Evolutionary conservation across 2,329 filamentous ascomycete species (phyloP), one percentile per base, ranked within the genome.

Genomic region (Chaetomium sp.): DNA sequence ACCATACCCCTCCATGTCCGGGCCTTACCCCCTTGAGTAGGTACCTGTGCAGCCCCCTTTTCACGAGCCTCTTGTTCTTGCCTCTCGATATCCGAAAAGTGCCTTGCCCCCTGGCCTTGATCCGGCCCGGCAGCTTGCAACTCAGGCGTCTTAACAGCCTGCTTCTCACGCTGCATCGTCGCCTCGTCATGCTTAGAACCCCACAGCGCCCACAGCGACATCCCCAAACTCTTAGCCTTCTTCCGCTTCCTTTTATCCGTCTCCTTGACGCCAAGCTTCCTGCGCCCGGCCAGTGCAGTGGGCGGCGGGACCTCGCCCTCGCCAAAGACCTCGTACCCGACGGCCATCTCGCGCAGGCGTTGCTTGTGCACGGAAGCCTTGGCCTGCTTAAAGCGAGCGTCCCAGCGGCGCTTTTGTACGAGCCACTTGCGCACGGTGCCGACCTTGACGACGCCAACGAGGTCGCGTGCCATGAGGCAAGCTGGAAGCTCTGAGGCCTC

Each of bases 151-250:
- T 71, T 70, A 2, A 77, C 75, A 0, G 77, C 77, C 60, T 78
- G 76, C 52, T 79, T 69, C 67, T 85, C 81, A 3, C 81, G 74
- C 47, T 76, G 73, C 3, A 95, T 78, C 0, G 87, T 88, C 59
- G 78, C 78, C 69, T 92, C 81, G 67, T 97, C 94, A 66, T 96
- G 90, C 68, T 88, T 95, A 46, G 87, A 91, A 11, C 89, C 91
- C 88, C 91, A 95, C 1, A 86, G 76, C 49, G 85, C 88, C 92
- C 92, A 97, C 61, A 96, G 74, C 2, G 85, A 82, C 69, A 96
- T 76, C 6, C 87, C 89, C 71, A 87, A 82, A 61, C 88, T 91
- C 14, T 59, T 63, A 36, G 72, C 78, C 70, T 79, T 70, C 62
- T 47, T 69, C 61, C 45, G 44, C n/a, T 76, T 69, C 62, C 38